phyloP scores from a whole-genome alignment of 768 basidiomycete species.

The Strobilomyces confusus region DNA sequence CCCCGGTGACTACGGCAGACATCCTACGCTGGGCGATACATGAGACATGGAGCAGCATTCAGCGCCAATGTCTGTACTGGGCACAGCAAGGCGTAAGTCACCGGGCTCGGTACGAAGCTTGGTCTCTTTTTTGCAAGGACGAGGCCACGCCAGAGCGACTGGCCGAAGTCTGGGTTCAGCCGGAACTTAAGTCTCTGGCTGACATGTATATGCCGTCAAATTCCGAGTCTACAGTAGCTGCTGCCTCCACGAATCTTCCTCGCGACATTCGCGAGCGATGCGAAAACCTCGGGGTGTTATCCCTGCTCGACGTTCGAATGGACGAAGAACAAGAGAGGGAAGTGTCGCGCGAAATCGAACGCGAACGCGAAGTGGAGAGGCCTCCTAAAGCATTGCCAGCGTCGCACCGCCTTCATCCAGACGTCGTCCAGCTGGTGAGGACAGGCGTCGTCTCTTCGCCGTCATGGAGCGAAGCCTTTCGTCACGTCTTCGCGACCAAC shows the following conservation, averaged over 20 bases:
- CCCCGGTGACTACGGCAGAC: background rate
- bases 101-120: background rate
- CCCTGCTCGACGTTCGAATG: background rate
- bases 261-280: background rate
- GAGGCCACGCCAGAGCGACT: background rate
- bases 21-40: background rate
- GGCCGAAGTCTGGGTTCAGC: background rate
- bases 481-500: background rate
- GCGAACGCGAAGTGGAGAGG: background rate
- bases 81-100: background rate
- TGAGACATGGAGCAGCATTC: background rate
- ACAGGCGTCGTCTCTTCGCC: background rate
- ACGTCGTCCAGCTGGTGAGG: background rate
- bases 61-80: background rate
- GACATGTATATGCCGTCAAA: background rate
- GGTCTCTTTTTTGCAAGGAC: background rate
- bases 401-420: background rate
- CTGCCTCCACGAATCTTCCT: background rate
- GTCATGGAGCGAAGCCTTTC: background rate
- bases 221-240: background rate
- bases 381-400: background rate
- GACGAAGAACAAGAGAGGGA: background rate
- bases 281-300: background rate
- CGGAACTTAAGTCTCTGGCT: background rate
- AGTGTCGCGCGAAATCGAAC: background rate